phyloP scores from a whole-genome alignment of 768 basidiomycete genomes.

The Boletus huronensis region DNA sequence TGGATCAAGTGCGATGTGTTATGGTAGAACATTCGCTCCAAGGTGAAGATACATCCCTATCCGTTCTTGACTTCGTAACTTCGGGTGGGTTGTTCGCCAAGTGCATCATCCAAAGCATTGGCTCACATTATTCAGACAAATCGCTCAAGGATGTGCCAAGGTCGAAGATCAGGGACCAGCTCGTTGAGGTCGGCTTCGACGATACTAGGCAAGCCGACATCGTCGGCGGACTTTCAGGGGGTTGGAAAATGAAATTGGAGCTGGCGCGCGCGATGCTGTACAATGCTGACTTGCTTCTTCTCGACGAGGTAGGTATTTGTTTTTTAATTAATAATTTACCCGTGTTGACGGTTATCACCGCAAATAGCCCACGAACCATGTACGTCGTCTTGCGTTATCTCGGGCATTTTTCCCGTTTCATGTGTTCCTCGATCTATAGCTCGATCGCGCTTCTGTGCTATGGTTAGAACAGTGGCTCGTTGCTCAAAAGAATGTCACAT shows the following conservation, averaged over 20 bases:
- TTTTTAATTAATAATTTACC: constrained; percentile 20
- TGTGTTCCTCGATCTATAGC: constrained; percentile 38
- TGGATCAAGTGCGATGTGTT: constrained; percentile 78
- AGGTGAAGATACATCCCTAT: constrained; percentile 82
- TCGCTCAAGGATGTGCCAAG: constrained; percentile 59
- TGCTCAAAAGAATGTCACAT: constrained; percentile 79
- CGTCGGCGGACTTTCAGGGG: constrained; percentile 90
- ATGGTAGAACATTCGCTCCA: constrained; percentile 98
- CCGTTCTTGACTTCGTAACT: constrained; percentile 88
- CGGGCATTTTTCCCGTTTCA: constrained; percentile 16
- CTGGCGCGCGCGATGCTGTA: constrained; percentile 95
- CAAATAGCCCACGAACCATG: constrained; percentile 84
- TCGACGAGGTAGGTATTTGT: constrained; percentile 66
- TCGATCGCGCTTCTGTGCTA: constrained; percentile 78
- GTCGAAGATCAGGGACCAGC: constrained; percentile 71
- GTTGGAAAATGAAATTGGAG: constrained; percentile 99
- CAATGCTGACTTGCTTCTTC: constrained; percentile 79
- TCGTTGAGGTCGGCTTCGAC: constrained; percentile 89
- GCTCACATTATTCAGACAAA: constrained; percentile 49
- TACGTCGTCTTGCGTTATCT: constrained; percentile 38
- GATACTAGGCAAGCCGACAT: constrained; percentile 77
- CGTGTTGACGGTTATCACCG: constrained; percentile 24
- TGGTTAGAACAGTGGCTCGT: constrained; percentile 92
- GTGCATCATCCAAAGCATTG: not conserved
- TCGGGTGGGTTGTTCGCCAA: constrained; percentile 49